Percentiles rank a stretch among this genome's conserved stretches.
Evolutionary conservation across 805 yeast species (phyloP).

Genomic region (Ogataea methanolica): DNA sequence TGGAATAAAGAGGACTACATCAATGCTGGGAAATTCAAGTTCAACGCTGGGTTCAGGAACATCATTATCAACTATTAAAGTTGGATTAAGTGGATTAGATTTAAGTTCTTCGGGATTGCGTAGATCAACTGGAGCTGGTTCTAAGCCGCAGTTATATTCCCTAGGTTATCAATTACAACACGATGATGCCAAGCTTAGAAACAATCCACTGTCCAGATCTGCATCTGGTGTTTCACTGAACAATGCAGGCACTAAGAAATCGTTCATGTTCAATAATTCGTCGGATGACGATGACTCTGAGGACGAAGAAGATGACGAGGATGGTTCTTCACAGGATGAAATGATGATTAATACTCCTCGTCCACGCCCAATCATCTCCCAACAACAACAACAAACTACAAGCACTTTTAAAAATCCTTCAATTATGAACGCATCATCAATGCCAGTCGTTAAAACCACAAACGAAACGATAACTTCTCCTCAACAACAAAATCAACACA

Average conservation of each 20-base stretch:
- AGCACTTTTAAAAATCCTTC: too few species aligned
- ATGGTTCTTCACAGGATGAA: slow-evolving; percentile 9
- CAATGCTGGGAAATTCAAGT: slow-evolving; percentile 16
- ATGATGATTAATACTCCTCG: slow-evolving; percentile 16
- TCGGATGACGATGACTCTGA: slow-evolving; percentile 22
- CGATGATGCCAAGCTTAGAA: slow-evolving; percentile 17
- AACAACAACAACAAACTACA: too few species aligned
- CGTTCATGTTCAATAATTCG: slow-evolving; percentile 34
- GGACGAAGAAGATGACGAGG: slow-evolving; percentile 23
- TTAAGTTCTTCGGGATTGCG: slow-evolving; percentile 24
- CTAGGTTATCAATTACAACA: slow-evolving; percentile 31
- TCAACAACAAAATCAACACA: too few species aligned
- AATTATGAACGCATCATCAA: too few species aligned
- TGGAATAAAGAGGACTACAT: neutral
- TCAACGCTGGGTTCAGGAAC: slow-evolving; percentile 8
- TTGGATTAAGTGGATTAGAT: slow-evolving; percentile 29
- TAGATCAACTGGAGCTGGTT: slow-evolving; percentile 27
- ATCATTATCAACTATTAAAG: slow-evolving; percentile 26
- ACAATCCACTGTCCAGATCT: slow-evolving; percentile 3
- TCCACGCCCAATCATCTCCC: slow-evolving; percentile 3
- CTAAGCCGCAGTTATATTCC: slow-evolving; percentile 27
- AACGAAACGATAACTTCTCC: too few species aligned
- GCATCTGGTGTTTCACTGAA: slow-evolving; percentile 3
- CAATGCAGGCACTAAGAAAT: slow-evolving; percentile 11
- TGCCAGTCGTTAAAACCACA: too few species aligned